Evolutionary conservation across 495 filamentous ascomycete species (phyloP).

Genomic region (Aspergillus sparsus): DNA sequence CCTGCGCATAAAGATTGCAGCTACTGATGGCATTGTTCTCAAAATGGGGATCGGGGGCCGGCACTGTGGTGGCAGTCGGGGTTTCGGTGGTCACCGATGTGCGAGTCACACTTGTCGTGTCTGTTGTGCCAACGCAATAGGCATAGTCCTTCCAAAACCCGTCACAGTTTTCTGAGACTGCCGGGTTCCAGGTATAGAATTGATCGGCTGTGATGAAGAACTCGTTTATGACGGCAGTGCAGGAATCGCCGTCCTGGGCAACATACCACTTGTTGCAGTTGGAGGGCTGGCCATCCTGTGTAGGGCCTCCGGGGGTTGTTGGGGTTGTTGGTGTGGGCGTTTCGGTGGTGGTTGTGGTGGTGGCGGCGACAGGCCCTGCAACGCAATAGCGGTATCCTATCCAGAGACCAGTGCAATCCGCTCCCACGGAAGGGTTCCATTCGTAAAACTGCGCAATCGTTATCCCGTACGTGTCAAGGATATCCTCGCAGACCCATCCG

Average conservation of each 20-base stretch:
- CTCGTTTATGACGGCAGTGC: neutral
- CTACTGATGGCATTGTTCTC: neutral
- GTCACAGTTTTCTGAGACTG: neutral
- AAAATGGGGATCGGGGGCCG: neutral
- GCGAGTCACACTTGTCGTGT: neutral
- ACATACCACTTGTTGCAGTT: neutral
- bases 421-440: neutral
- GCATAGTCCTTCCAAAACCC: neutral
- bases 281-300: neutral
- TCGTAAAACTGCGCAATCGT: conserved; percentile 2
- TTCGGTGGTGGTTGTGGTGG: neutral
- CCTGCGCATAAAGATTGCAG: neutral
- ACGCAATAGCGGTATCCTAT: neutral
- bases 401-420: neutral
- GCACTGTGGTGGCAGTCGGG: neutral
- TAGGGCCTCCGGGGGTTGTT: neutral
- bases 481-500: neutral
- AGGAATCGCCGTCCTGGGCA: neutral
- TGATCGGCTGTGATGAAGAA: neutral
- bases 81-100: neutral
- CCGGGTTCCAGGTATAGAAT: neutral
- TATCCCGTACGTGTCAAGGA: neutral
- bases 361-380: neutral
- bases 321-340: neutral
- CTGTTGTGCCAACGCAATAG: neutral